Percentiles rank a stretch among this genome's conserved stretches.
Evolutionary conservation across 83 land plant species (phyloP).

Genomic region (Picea abies): DNA sequence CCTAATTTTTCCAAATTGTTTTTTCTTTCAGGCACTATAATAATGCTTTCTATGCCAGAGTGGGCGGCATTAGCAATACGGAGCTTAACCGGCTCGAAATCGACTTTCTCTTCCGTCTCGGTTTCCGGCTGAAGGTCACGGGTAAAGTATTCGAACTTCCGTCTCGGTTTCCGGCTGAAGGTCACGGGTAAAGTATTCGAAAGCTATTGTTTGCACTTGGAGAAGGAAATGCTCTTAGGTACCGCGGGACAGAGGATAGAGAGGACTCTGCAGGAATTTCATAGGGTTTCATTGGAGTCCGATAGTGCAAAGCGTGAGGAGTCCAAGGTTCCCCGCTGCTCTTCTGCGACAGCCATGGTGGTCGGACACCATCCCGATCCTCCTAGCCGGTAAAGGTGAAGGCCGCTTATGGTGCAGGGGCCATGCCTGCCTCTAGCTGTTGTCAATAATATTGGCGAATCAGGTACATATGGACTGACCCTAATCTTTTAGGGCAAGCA

Average conservation of each 20-base stretch:
- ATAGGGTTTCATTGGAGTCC: neutral
- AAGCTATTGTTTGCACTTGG: constrained; percentile 68
- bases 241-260: neutral
- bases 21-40: constrained; percentile 50
- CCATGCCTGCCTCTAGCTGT: constrained; percentile 1
- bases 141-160: constrained; percentile 56
- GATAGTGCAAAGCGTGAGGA: neutral
- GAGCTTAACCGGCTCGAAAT: constrained; percentile 72
- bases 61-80: constrained; percentile 75
- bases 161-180: constrained; percentile 59
- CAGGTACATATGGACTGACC: constrained; percentile 11
- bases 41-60: constrained; percentile 73
- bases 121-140: constrained; percentile 59
- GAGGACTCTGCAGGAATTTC: neutral
- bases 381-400: constrained; percentile 14
- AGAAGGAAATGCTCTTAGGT: constrained; percentile 42
- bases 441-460: neutral
- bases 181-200: constrained; percentile 61
- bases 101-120: constrained; percentile 68
- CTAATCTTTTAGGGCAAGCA: neutral
- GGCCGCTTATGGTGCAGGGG: neutral
- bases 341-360: constrained; percentile 13
- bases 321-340: neutral
- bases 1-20: neutral
- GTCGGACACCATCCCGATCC: constrained; percentile 9